Conservation (phyloP, 176 grass and related monocot species). For the Cymbopogon citratus region DNA sequence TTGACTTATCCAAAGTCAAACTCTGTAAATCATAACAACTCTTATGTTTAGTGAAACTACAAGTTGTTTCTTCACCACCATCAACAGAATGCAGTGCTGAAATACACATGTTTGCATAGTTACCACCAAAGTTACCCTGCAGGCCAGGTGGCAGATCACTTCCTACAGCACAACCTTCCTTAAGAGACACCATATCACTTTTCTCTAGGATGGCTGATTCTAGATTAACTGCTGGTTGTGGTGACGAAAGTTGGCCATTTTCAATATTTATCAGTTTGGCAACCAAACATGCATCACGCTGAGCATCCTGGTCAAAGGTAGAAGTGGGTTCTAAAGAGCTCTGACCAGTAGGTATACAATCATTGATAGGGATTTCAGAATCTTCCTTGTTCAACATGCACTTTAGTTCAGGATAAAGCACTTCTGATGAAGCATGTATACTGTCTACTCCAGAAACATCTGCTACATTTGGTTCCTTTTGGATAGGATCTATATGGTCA, state of each 20-base stretch:
- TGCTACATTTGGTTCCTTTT: constrained; percentile 6
- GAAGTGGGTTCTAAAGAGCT: constrained; percentile 2
- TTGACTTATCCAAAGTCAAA: constrained; percentile 22
- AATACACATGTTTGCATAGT: constrained; percentile 9
- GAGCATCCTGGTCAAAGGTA: constrained; percentile 13
- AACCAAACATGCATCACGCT: not conserved
- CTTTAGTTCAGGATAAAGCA: constrained; percentile 17
- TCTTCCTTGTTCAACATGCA: constrained; percentile 45
- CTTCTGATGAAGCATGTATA: constrained; percentile 14
- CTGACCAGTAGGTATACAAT: constrained; percentile 25
- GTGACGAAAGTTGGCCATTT: constrained; percentile 16
- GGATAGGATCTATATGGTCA: constrained; percentile 7
- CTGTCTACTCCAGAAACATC: constrained; percentile 19
- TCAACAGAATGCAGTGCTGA: constrained; percentile 10
- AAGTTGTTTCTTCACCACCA: constrained; percentile 21
- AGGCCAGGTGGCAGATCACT: constrained; percentile 11
- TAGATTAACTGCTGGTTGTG: not conserved
- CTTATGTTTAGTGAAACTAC: constrained; percentile 23
- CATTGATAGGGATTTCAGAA: constrained; percentile 43
- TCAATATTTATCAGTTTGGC: constrained; percentile 20
- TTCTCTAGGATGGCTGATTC: constrained; percentile 25
- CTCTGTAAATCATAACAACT: constrained; percentile 9
- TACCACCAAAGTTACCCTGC: not conserved
- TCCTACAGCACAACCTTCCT: constrained; percentile 20
- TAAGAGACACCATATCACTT: constrained; percentile 21